Conservation (phyloP, 2,329 filamentous ascomycete genomes). For the Xylariomycetidae sp. region DNA sequence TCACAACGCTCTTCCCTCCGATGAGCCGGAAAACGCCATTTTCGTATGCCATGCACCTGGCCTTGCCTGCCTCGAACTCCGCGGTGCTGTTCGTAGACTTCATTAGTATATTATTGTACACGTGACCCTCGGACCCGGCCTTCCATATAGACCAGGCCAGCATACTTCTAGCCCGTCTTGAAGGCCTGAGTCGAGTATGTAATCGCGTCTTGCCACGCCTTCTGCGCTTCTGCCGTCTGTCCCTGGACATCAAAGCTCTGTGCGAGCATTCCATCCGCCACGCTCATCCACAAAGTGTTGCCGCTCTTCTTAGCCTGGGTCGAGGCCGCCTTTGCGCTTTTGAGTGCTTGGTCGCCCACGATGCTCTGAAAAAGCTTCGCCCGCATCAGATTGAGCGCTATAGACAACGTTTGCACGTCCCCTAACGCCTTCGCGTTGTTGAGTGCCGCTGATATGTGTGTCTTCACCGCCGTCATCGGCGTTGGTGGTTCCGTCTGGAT, state of each 20-base stretch:
- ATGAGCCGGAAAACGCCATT: too few species aligned
- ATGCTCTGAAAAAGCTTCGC: conserved; percentile 75
- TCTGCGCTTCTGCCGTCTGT: conserved; percentile 50
- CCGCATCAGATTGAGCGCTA: conserved; percentile 81
- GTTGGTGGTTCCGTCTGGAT: conserved; percentile 55
- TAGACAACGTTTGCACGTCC: conserved; percentile 76
- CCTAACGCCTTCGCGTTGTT: conserved; percentile 60
- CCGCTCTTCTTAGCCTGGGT: conserved; percentile 64
- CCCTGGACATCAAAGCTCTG: conserved; percentile 70
- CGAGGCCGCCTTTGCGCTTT: conserved; percentile 64
- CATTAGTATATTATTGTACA: too few species aligned
- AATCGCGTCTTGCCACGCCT: conserved; percentile 23
- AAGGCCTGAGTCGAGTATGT: conserved; percentile 22
- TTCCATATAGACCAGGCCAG: too few species aligned
- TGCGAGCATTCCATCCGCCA: conserved; percentile 72
- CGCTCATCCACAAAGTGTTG: conserved; percentile 71
- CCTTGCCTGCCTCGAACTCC: too few species aligned
- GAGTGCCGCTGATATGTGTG: conserved; percentile 68
- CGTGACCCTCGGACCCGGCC: too few species aligned
- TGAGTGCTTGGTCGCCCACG: conserved; percentile 72
- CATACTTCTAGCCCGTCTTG: conserved; percentile 13
- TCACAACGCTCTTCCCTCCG: too few species aligned
- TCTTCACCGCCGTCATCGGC: conserved; percentile 71
- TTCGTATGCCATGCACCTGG: too few species aligned
- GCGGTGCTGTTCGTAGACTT: too few species aligned